Evolutionary conservation across 768 basidiomycete species (phyloP), one percentile per base, ranked within the genome.

Genomic region (Termitomyces sp.): DNA sequence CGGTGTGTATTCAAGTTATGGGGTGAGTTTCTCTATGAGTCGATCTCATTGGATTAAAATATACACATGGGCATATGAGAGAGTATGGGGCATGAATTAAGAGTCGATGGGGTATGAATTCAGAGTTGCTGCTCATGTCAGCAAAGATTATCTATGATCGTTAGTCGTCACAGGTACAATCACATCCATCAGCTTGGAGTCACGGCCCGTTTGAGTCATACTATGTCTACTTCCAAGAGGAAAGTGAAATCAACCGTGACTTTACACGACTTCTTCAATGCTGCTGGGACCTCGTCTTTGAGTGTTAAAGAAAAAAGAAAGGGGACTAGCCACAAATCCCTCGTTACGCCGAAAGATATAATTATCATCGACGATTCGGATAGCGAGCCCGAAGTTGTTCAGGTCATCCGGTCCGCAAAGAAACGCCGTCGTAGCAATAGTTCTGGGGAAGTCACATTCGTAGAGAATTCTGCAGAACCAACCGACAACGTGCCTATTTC

Each of bases 311-410:
- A n/a, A 22, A 61, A 53, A 35, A 47, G 49, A 45, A 57, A 56
- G 13, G 36, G 48, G 22, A 32, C 36, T 28, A 6, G 40, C 11
- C 50, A 49, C 36, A 48, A 62, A 40, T 14, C 60, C 47, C 52
- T 18, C 8, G 35, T 53, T 24, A 20, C 54, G 10, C 55, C 58
- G 33, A 53, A 67, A 60, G 79, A 86, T 61, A 65, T 85, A 60
- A 86, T 87, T 48, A 69, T 86, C 56, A 80, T 88, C 55, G 85
- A 87, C 65, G 85, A 86, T 62, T 78, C 78, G 52, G 84, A 86
- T 28, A 64, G 59, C 38, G 58, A 58, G 33, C 52, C 48, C 26
- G 59, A 61, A 52, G 52, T 56, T 35, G 51, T 62, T 32, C 60
- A 58, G 43, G 45, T 43, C 20, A 43, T 54, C 38, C 53, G 32